These are phyloP conservation scores for Aureobasidium sp. DNA, from an alignment of 2,329 filamentous ascomycete species.

Conservation along the genomic window DNA sequence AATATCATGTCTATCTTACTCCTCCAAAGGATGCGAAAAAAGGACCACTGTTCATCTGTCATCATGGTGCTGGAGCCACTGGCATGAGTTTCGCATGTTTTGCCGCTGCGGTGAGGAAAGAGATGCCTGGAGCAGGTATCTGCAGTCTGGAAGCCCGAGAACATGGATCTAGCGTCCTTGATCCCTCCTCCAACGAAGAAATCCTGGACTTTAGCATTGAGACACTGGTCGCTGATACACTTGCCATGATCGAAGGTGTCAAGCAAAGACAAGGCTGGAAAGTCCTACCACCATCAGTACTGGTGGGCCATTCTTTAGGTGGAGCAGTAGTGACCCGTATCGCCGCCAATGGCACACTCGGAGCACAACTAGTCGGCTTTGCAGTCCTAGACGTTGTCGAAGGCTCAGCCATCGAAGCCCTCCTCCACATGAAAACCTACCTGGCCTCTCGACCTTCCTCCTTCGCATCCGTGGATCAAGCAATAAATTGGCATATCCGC, in stretches of 20 bases:
- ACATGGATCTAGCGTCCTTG: slow-evolving; percentile 58
- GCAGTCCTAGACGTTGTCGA: slow-evolving; percentile 93
- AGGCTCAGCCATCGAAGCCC: slow-evolving; percentile 85
- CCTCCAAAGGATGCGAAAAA: slow-evolving; percentile 54
- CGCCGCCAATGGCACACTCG: slow-evolving; percentile 57
- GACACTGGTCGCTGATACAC: slow-evolving; percentile 65
- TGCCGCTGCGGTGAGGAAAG: slow-evolving; percentile 65
- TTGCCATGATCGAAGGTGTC: slow-evolving; percentile 60
- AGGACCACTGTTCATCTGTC: slow-evolving; percentile 81
- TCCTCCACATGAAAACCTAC: slow-evolving; percentile 91
- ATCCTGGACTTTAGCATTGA: slow-evolving; percentile 59
- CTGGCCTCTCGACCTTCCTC: slow-evolving; percentile 69
- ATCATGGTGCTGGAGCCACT: slow-evolving; percentile 91
- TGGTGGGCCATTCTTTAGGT: slow-evolving; percentile 88
- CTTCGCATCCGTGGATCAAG: slow-evolving; percentile 69
- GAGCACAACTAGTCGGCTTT: slow-evolving; percentile 68
- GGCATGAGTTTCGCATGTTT: slow-evolving; percentile 80
- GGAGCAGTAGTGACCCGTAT: slow-evolving; percentile 85
- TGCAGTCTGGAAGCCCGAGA: slow-evolving; percentile 79
- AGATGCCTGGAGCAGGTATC: slow-evolving; percentile 71
- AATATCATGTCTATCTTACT: slow-evolving; percentile 80
- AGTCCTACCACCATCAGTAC: slow-evolving; percentile 62
- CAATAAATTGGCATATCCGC: slow-evolving; percentile 89
- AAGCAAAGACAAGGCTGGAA: slow-evolving; percentile 63
- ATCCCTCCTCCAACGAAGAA: slow-evolving; percentile 24